These are phyloP conservation scores for Colletotrichum sojae DNA, from an alignment of 2,329 filamentous ascomycete species.

Conservation along the genomic window DNA sequence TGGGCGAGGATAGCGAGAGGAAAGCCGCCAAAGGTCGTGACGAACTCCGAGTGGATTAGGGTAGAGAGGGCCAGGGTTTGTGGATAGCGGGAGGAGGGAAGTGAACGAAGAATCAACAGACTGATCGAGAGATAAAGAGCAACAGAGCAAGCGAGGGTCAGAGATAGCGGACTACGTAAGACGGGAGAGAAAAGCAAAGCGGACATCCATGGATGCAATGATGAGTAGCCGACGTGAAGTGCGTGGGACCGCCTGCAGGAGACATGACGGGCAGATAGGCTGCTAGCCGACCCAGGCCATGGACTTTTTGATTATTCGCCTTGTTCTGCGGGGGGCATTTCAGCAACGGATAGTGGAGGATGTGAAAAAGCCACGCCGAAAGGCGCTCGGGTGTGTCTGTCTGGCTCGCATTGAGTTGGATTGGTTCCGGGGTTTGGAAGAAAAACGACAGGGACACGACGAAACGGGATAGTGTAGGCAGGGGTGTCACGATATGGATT, in stretches of 20 bases:
- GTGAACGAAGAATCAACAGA: neutral
- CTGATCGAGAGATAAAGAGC: neutral
- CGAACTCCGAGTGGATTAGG: constrained; percentile 15
- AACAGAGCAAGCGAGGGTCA: neutral
- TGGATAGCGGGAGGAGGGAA: neutral
- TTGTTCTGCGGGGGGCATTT: constrained; percentile 14
- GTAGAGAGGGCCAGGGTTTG: neutral
- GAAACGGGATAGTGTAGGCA: constrained; percentile 32
- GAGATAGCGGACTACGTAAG: constrained; percentile 10
- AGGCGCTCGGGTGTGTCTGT: neutral
- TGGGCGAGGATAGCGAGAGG: constrained; percentile 3
- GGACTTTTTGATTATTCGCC: constrained; percentile 18
- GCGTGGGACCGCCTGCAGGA: constrained; percentile 20
- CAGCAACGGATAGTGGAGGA: constrained; percentile 19
- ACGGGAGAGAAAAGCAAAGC: neutral
- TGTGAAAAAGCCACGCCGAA: neutral
- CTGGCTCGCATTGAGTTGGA: constrained; percentile 12
- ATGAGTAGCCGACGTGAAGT: constrained; percentile 5
- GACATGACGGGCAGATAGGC: constrained; percentile 29
- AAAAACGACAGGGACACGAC: constrained; percentile 18
- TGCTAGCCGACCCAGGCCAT: constrained; percentile 4
- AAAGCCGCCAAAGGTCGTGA: constrained; percentile 5
- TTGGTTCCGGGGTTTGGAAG: constrained; percentile 24
- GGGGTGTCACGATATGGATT: constrained; percentile 22
- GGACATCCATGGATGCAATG: constrained; percentile 28